Conservation (phyloP, 1,139 yeast genomes). For the Nakaseomyces delphensis region DNA sequence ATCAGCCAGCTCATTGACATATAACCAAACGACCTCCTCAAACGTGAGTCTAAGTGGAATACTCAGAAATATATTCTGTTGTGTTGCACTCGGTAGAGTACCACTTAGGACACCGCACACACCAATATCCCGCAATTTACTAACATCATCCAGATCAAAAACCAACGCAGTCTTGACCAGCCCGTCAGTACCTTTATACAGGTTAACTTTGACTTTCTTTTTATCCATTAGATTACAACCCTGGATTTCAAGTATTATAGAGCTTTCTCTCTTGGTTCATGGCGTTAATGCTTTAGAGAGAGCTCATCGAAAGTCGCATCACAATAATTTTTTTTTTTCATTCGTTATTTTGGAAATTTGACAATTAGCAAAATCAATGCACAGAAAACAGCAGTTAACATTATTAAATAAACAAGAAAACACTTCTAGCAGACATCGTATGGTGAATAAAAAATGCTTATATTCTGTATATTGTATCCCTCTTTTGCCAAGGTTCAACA, state of each 20-base stretch:
- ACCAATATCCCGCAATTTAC: conserved; percentile 44
- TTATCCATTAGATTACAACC: too few relatives aligned
- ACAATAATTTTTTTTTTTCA: not conserved
- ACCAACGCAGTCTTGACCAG: conserved; percentile 31
- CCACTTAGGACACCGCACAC: conserved; percentile 75
- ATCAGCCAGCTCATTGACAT: conserved; percentile 37
- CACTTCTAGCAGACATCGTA: too few relatives aligned
- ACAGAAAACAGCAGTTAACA: too few relatives aligned
- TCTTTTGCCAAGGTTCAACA: too few relatives aligned
- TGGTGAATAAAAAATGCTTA: too few relatives aligned
- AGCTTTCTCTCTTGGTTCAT: not conserved
- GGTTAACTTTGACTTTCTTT: not conserved
- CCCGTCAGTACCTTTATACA: not conserved
- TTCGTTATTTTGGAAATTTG: not conserved
- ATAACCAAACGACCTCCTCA: conserved; percentile 67
- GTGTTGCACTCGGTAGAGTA: conserved; percentile 79
- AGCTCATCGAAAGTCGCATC: not conserved
- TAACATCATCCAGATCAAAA: conserved; percentile 46
- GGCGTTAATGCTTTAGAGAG: not conserved
- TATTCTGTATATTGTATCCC: too few relatives aligned
- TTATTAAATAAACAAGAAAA: too few relatives aligned
- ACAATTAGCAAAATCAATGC: too few relatives aligned
- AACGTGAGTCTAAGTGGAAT: conserved; percentile 65
- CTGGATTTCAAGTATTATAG: too few relatives aligned
- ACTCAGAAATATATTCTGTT: conserved; percentile 79